These are phyloP conservation scores for Phyllostachys edulis DNA, from an alignment of 176 grass and related monocot species.

Conservation along the genomic window DNA sequence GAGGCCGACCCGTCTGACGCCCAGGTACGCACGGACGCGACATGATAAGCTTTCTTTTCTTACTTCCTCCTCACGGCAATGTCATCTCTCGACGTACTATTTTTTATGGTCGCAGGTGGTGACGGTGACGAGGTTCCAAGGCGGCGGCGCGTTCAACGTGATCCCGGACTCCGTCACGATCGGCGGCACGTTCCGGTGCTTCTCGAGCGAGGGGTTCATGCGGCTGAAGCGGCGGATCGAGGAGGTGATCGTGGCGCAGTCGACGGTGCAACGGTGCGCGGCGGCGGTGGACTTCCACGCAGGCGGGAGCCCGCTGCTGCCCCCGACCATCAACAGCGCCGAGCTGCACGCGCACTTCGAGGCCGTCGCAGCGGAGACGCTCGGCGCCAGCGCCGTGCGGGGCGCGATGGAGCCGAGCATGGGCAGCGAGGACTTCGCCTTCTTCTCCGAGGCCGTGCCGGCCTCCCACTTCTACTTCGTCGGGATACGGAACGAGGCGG, in stretches of 20 bases:
- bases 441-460: conserved; percentile 63
- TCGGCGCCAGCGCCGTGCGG: conserved; percentile 44
- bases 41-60: not conserved
- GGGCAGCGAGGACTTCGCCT: conserved; percentile 87
- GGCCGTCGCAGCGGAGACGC: conserved; percentile 51
- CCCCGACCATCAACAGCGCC: conserved; percentile 58
- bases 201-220: conserved; percentile 64
- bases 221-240: conserved; percentile 77
- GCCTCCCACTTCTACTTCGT: conserved; percentile 76
- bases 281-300: conserved; percentile 59
- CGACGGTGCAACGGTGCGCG: conserved; percentile 75
- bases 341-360: conserved; percentile 60
- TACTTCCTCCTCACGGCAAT: not conserved
- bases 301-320: conserved; percentile 42
- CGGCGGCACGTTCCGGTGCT: conserved; percentile 88
- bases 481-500: conserved; percentile 45
- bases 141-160: conserved; percentile 70
- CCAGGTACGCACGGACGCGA: conserved; percentile 33
- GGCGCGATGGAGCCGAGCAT: conserved; percentile 47
- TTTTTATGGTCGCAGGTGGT: conserved; percentile 52
- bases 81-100: not conserved
- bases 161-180: conserved; percentile 86
- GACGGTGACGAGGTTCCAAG: conserved; percentile 75
- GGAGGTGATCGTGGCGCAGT: conserved; percentile 82
- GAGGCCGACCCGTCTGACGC: conserved; percentile 86